Percentiles rank a stretch among this genome's conserved stretches.
These are phyloP conservation scores for Penicillium sp. DNA, from an alignment of 2,329 filamentous ascomycete genomes.

Conservation along the genomic window DNA sequence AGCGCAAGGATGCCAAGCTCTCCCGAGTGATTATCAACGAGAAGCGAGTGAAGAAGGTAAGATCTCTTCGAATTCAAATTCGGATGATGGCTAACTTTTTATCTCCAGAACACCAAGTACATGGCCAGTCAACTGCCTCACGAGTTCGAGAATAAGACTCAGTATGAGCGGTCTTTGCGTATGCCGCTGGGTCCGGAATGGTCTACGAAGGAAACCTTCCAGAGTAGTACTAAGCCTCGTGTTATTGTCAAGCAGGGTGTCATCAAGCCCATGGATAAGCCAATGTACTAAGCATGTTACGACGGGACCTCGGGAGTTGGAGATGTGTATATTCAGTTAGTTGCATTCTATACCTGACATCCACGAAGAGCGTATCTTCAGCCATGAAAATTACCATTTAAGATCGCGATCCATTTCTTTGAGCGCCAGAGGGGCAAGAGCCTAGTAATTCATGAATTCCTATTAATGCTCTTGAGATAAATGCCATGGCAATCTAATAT, in stretches of 20 bases:
- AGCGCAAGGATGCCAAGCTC: slow-evolving; percentile 77
- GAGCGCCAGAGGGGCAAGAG: not conserved
- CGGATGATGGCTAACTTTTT: slow-evolving; percentile 10
- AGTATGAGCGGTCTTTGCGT: slow-evolving; percentile 85
- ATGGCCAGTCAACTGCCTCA: slow-evolving; percentile 79
- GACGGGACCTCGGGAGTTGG: slow-evolving; percentile 2
- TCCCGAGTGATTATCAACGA: slow-evolving; percentile 88
- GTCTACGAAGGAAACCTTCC: slow-evolving; percentile 93
- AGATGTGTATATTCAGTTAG: slow-evolving; percentile 6
- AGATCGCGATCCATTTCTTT: not conserved
- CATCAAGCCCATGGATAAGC: slow-evolving; percentile 81
- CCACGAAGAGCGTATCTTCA: not conserved
- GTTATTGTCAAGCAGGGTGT: slow-evolving; percentile 87
- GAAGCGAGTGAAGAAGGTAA: slow-evolving; percentile 80
- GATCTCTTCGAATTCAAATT: slow-evolving; percentile 9
- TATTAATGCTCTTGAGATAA: not conserved
- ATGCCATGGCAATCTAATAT: slow-evolving; percentile 2
- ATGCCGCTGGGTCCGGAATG: slow-evolving; percentile 90
- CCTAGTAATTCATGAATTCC: not conserved
- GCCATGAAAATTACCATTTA: slow-evolving; percentile 7
- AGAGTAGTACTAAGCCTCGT: slow-evolving; percentile 81
- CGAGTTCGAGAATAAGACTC: slow-evolving; percentile 77
- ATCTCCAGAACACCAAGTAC: slow-evolving; percentile 70
- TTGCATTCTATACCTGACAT: not conserved
- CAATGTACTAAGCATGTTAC: slow-evolving; percentile 46